phyloP scores from a whole-genome alignment of 305 asterid species.

The Salvia sclarea region DNA sequence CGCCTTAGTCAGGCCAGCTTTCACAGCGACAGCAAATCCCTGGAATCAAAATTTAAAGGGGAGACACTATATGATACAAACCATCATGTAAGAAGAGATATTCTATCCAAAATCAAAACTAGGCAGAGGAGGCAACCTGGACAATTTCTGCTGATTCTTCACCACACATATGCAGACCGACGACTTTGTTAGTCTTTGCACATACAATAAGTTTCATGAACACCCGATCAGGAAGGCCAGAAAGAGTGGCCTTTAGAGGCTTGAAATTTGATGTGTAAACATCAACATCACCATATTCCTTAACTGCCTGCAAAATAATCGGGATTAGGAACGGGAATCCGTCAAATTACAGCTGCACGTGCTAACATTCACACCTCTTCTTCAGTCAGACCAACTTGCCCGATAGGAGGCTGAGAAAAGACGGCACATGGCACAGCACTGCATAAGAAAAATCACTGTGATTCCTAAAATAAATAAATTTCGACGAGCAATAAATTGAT shows the following conservation, averaged over 20 bases:
- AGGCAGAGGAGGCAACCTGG: slow-evolving; percentile 57
- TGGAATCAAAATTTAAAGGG: slow-evolving; percentile 35
- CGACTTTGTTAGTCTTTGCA: slow-evolving; percentile 76
- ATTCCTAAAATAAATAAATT: slow-evolving; percentile 12
- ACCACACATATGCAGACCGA: slow-evolving; percentile 94
- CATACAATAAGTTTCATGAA: slow-evolving; percentile 88
- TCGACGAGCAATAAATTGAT: not conserved
- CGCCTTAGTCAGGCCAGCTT: slow-evolving; percentile 91
- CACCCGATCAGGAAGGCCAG: slow-evolving; percentile 91
- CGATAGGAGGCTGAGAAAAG: slow-evolving; percentile 96
- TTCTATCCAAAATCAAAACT: slow-evolving; percentile 7
- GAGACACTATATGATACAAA: slow-evolving; percentile 5
- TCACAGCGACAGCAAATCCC: slow-evolving; percentile 95
- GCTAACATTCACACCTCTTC: slow-evolving; percentile 61
- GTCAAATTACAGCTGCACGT: slow-evolving; percentile 23
- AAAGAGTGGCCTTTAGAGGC: slow-evolving; percentile 91
- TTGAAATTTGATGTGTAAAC: slow-evolving; percentile 79
- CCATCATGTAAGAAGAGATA: not conserved
- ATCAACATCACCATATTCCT: slow-evolving; percentile 78
- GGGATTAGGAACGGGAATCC: slow-evolving; percentile 26
- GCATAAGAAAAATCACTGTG: slow-evolving; percentile 28
- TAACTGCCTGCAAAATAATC: slow-evolving; percentile 57
- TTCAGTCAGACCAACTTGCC: slow-evolving; percentile 92
- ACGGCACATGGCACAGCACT: slow-evolving; percentile 90
- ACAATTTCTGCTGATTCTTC: slow-evolving; percentile 92